Conservation (phyloP, 1,284 basidiomycete species). For the Amylostereum chailletii region DNA sequence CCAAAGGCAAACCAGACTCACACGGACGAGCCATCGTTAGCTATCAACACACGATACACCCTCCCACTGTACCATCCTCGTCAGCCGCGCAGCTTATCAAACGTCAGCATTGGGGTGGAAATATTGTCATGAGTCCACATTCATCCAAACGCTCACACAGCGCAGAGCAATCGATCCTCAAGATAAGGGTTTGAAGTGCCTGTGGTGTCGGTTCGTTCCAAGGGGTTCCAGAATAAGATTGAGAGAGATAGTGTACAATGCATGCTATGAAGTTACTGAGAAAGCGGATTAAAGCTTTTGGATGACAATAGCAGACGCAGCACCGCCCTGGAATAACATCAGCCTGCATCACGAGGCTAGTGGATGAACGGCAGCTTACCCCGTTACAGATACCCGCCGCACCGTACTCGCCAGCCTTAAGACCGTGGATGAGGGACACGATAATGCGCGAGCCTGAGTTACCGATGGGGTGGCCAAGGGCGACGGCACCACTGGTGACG, state of each 20-base stretch:
- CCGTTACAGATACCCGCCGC: slow-evolving; percentile 98
- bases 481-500: slow-evolving; percentile 72
- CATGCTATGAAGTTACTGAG: too few relatives aligned
- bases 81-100: not conserved
- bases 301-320: slow-evolving; percentile 84
- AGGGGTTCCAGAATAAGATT: too few relatives aligned
- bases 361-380: slow-evolving; percentile 37
- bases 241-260: too few relatives aligned
- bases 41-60: not conserved
- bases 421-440: slow-evolving; percentile 86
- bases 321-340: slow-evolving; percentile 63
- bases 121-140: too few relatives aligned
- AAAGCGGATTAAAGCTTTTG: slow-evolving; percentile 60
- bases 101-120: not conserved
- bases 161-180: too few relatives aligned
- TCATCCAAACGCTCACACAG: too few relatives aligned
- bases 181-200: too few relatives aligned
- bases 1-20: too few relatives aligned
- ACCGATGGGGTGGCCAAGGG: slow-evolving; percentile 92
- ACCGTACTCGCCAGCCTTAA: slow-evolving; percentile 95
- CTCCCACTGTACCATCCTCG: not conserved
- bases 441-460: slow-evolving; percentile 94
- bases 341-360: slow-evolving; percentile 8
- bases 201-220: too few relatives aligned
- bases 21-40: slow-evolving; percentile 1